Evolutionary conservation across 352 stramenopile genomes (phyloP).

Genomic region (Phytophthora boehmeriae): DNA sequence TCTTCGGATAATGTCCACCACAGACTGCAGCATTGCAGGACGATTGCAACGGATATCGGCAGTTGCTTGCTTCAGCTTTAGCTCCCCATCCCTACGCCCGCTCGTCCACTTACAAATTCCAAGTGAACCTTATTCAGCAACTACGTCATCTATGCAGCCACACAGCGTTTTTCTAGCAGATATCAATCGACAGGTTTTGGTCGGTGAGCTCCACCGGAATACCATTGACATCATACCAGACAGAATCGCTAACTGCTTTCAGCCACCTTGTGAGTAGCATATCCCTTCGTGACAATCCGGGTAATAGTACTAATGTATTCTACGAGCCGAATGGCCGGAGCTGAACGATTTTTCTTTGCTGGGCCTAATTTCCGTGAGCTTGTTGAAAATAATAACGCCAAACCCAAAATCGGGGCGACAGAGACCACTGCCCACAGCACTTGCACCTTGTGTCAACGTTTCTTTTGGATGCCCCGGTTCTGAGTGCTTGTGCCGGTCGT

Average conservation of each 20-base stretch:
- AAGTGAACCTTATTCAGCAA: constrained; percentile 13
- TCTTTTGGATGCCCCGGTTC: constrained; percentile 32
- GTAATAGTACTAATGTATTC: no score
- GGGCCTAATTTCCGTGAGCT: no score
- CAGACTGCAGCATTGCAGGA: constrained; percentile 1
- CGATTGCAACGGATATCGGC: constrained; percentile 20
- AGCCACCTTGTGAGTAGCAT: no score
- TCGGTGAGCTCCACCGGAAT: no score
- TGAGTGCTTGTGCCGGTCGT: constrained; percentile 11
- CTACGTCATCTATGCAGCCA: constrained; percentile 3
- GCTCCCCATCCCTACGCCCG: constrained; percentile 16
- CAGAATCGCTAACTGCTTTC: no score
- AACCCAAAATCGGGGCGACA: neutral
- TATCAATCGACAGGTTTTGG: constrained; percentile 2
- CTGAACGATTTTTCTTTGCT: no score
- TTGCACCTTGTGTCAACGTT: constrained; percentile 20
- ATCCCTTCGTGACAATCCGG: no score
- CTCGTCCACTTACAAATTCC: constrained; percentile 37
- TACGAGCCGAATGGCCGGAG: no score
- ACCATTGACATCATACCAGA: no score
- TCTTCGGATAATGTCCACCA: constrained; percentile 3
- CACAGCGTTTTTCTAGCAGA: constrained; percentile 13
- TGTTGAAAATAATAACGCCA: no score
- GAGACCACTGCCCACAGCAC: neutral
- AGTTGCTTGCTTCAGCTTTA: constrained; percentile 31